Evolutionary conservation across 2,329 filamentous ascomycete genomes (phyloP).

Genomic region (Calonectria multiphialidica): DNA sequence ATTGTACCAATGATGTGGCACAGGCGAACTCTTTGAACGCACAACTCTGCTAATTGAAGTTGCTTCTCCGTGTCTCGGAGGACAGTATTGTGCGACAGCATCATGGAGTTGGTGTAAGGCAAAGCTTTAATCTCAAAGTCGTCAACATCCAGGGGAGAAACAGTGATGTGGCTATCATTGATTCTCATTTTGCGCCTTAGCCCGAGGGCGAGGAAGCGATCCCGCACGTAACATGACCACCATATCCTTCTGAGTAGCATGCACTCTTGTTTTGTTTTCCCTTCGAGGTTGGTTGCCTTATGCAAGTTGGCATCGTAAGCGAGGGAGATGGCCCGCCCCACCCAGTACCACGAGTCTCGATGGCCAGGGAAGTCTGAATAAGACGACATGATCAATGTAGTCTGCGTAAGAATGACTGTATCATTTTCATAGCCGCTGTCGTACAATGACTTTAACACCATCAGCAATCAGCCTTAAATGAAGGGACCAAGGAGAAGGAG

Average conservation of each 20-base stretch:
- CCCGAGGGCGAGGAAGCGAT: not conserved
- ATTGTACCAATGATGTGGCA: not conserved
- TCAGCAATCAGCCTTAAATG: not conserved
- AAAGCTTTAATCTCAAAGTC: not conserved
- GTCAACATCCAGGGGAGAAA: not conserved
- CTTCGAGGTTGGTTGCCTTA: not conserved
- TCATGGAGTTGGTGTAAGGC: not conserved
- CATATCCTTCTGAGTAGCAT: not conserved
- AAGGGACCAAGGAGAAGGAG: not conserved
- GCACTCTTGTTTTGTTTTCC: not conserved
- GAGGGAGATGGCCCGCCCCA: not conserved
- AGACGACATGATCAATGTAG: not conserved
- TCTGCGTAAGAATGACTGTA: not conserved
- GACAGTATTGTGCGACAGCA: not conserved
- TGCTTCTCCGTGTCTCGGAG: not conserved
- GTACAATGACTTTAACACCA: not conserved
- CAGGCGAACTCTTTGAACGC: not conserved
- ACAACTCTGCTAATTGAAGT: not conserved
- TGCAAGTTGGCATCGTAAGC: not conserved
- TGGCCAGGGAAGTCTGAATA: not conserved
- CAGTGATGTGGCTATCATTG: not conserved
- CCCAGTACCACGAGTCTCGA: not conserved
- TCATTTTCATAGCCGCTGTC: not conserved
- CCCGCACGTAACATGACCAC: not conserved
- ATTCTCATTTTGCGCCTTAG: not conserved